Evolutionary conservation across 1,139 yeast genomes (phyloP), one percentile per base, ranked within the genome.

Genomic region (Ogataea hybrid): DNA sequence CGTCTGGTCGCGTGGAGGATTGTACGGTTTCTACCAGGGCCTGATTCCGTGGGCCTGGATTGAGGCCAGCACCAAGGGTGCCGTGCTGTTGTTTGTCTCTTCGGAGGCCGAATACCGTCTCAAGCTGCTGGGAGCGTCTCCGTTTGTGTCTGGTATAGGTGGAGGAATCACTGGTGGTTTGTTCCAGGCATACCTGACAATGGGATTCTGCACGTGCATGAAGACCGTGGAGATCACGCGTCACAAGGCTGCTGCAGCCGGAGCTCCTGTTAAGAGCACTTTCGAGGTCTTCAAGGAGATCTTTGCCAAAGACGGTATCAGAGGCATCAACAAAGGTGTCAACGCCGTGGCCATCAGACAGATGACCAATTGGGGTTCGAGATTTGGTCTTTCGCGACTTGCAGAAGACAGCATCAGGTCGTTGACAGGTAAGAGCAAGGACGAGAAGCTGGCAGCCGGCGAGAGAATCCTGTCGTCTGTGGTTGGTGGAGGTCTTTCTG

Each of bases 11-110:
- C 81, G 98, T 60, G 98, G 98, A 49, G 98, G 97, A 41, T 57
- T 84, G 18, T 64, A 78, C 22, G 98, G 97, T 0, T 92, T 90
- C 68, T 92, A 90, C 69, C 98, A 92, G 64, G 98, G 98, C 20
- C 74, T 92, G 63, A 90, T 92, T 51, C 98, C 98, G 32, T 92
- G 98, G 98, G 98, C 97, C 2, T 90, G 97, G 97, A 85, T 92
- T 55, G 98, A 92, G 67, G 98, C 97, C n/a, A 85, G 96, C 17
- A 92, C 98, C 35, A 92, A 92, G 65, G 98, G 98, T 62, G 97
- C 97, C 4, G 96, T 90, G n/a, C 73, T 92, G 47, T 73, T 92
- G 56, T 94, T 92, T 57, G 97, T 90, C 20, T 83, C 95, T 39
- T 81, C 95, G 27, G 98, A 92, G 62, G 84, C 89, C 39, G 98